phyloP scores from a whole-genome alignment of 208 protist species.

The Trypanosoma cruzi region DNA sequence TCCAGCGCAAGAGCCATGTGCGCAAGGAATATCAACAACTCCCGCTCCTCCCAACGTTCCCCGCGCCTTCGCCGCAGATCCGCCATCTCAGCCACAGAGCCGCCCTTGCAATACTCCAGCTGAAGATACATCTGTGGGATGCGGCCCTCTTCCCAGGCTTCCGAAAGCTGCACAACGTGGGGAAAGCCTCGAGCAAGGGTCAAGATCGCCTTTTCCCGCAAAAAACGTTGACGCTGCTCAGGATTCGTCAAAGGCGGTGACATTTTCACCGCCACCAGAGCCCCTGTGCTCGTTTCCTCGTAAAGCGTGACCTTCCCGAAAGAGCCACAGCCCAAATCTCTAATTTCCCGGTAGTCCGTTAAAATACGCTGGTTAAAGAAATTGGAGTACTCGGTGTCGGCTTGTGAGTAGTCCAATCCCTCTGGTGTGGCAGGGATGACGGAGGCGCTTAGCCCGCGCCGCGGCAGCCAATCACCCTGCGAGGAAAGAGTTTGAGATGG shows the following conservation, averaged over 20 bases:
- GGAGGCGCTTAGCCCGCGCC: slow-evolving; percentile 8
- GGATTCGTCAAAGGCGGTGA: slow-evolving; percentile 48
- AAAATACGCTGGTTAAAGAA: slow-evolving; percentile 70
- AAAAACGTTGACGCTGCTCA: slow-evolving; percentile 51
- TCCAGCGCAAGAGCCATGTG: slow-evolving; percentile 91
- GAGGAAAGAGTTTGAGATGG: slow-evolving; percentile 23
- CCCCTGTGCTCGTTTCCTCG: slow-evolving; percentile 71
- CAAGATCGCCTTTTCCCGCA: slow-evolving; percentile 70
- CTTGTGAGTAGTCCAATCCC: slow-evolving; percentile 72
- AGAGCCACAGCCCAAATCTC: slow-evolving; percentile 70
- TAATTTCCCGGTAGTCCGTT: slow-evolving; percentile 81
- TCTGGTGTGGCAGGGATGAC: slow-evolving; percentile 27
- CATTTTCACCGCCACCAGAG: slow-evolving; percentile 78
- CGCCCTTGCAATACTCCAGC: slow-evolving; percentile 86
- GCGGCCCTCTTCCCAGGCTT: slow-evolving; percentile 79
- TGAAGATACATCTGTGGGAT: slow-evolving; percentile 77
- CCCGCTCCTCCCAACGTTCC: slow-evolving; percentile 67
- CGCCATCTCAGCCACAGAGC: slow-evolving; percentile 66
- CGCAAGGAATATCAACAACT: slow-evolving; percentile 75
- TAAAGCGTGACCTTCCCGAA: slow-evolving; percentile 83
- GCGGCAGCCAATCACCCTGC: slow-evolving; percentile 26
- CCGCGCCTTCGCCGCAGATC: slow-evolving; percentile 38
- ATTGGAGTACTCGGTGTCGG: slow-evolving; percentile 78
- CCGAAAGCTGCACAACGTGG: slow-evolving; percentile 79
- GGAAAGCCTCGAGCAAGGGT: slow-evolving; percentile 53